phyloP scores from a whole-genome alignment of 2,329 filamentous ascomycete species.

The Ambrosiella beaveri region DNA sequence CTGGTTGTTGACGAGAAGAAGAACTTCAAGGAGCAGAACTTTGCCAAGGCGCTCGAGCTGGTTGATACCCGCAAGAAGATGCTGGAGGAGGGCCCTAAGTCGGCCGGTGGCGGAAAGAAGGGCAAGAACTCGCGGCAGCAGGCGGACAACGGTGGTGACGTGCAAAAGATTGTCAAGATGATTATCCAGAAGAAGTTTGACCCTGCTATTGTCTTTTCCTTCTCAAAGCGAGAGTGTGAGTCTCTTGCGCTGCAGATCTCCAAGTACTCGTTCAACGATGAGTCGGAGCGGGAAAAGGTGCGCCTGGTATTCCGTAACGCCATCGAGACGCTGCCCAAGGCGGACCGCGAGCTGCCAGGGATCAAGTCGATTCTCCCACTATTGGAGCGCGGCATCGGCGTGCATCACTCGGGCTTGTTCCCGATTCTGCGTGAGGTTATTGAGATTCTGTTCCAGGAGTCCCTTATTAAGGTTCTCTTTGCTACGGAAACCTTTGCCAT shows the following conservation, averaged over 20 bases:
- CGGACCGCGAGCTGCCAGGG: constrained; percentile 75
- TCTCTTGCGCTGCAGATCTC: constrained; percentile 75
- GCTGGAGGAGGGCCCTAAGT: constrained; percentile 52
- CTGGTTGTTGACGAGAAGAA: constrained; percentile 94
- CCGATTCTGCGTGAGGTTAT: constrained; percentile 97
- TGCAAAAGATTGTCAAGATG: constrained; percentile 97
- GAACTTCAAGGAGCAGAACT: constrained; percentile 90
- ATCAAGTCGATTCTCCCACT: constrained; percentile 82
- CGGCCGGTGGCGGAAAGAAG: constrained; percentile 59
- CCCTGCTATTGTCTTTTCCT: constrained; percentile 97
- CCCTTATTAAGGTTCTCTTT: constrained; percentile 91
- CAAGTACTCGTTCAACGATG: constrained; percentile 82
- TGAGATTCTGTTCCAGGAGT: constrained; percentile 96
- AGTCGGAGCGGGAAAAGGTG: constrained; percentile 89
- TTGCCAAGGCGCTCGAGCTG: constrained; percentile 83
- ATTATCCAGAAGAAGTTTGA: constrained; percentile 96
- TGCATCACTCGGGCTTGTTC: constrained; percentile 88
- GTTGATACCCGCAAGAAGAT: constrained; percentile 78
- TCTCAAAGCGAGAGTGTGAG: constrained; percentile 96
- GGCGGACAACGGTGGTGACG: constrained; percentile 54
- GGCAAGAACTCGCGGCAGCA: constrained; percentile 72
- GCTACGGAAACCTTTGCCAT: constrained; percentile 98
- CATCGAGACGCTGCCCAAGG: constrained; percentile 79
- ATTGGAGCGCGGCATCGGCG: constrained; percentile 78
- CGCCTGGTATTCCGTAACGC: constrained; percentile 86